These are phyloP conservation scores for Fusarium anguioides DNA, from an alignment of 2,329 filamentous ascomycete species.

Conservation along the genomic window DNA sequence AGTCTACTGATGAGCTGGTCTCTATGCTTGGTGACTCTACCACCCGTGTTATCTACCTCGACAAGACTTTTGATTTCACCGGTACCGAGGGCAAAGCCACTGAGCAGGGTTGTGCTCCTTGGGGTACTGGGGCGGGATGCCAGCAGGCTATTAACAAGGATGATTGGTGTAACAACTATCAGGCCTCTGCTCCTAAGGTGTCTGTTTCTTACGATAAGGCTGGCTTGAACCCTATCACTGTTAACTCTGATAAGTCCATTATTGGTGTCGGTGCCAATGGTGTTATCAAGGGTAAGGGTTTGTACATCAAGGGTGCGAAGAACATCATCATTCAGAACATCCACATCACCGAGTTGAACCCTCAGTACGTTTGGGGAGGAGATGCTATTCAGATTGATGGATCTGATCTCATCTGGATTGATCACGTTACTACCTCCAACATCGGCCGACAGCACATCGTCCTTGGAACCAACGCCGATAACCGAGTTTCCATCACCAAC, in stretches of 20 bases:
- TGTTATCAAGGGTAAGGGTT: conserved; percentile 68
- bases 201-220: conserved; percentile 63
- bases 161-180: conserved; percentile 69
- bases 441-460: conserved; percentile 72
- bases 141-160: conserved; percentile 71
- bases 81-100: conserved; percentile 64
- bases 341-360: conserved; percentile 65
- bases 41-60: conserved; percentile 68
- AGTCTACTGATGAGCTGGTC: conserved; percentile 66
- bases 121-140: conserved; percentile 63
- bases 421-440: conserved; percentile 66
- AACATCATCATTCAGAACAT: conserved; percentile 73
- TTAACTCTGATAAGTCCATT: conserved; percentile 68
- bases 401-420: conserved; percentile 61
- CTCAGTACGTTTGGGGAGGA: conserved; percentile 69
- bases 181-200: conserved; percentile 60
- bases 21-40: conserved; percentile 66
- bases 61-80: conserved; percentile 67
- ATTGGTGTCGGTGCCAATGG: conserved; percentile 64
- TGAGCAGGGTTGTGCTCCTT: conserved; percentile 68
- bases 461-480: conserved; percentile 62
- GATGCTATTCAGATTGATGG: conserved; percentile 66
- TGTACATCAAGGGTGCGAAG: conserved; percentile 55
- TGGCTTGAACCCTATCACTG: conserved; percentile 60
- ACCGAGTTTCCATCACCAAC: conserved; percentile 71